Conservation (phyloP, 2,329 filamentous ascomycete genomes). For the Emergomyces orientalis region DNA sequence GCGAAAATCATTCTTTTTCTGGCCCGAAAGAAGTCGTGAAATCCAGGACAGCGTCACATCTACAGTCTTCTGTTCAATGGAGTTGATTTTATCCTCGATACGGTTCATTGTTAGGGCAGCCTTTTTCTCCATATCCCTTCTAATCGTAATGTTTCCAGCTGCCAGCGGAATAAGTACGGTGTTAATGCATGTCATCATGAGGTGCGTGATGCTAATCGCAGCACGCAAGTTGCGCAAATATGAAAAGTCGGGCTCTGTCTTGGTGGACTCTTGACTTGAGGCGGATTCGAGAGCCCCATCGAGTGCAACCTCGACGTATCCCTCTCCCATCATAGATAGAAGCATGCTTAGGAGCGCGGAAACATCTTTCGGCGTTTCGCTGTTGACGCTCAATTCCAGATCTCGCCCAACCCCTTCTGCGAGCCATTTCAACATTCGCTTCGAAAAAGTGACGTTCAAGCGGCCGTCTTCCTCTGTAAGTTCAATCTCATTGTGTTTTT, state of each 20-base stretch:
- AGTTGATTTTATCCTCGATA: conserved; percentile 76
- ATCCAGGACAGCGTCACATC: conserved; percentile 71
- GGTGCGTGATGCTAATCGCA: conserved; percentile 78
- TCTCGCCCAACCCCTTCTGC: conserved; percentile 89
- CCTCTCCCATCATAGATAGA: conserved; percentile 77
- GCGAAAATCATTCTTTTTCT: conserved; percentile 83
- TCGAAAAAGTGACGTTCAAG: conserved; percentile 76
- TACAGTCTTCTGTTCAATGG: conserved; percentile 58
- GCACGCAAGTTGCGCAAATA: conserved; percentile 72
- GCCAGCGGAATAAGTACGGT: conserved; percentile 86
- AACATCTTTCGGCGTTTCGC: conserved; percentile 90
- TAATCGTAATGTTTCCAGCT: conserved; percentile 79
- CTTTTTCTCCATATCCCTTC: conserved; percentile 79
- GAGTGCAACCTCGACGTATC: conserved; percentile 58
- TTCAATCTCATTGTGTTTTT: conserved; percentile 74
- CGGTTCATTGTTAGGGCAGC: conserved; percentile 62
- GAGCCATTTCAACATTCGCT: conserved; percentile 95
- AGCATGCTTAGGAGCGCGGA: conserved; percentile 74
- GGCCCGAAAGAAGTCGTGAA: conserved; percentile 58
- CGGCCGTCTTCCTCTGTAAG: conserved; percentile 82
- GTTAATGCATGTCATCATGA: conserved; percentile 86
- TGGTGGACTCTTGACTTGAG: conserved; percentile 64
- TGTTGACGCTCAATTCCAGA: conserved; percentile 76
- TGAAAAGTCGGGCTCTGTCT: conserved; percentile 75
- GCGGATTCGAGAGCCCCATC: conserved; percentile 66